phyloP scores from a whole-genome alignment of 371 early-diverging fungal genomes.

The Mortierella sp. region DNA sequence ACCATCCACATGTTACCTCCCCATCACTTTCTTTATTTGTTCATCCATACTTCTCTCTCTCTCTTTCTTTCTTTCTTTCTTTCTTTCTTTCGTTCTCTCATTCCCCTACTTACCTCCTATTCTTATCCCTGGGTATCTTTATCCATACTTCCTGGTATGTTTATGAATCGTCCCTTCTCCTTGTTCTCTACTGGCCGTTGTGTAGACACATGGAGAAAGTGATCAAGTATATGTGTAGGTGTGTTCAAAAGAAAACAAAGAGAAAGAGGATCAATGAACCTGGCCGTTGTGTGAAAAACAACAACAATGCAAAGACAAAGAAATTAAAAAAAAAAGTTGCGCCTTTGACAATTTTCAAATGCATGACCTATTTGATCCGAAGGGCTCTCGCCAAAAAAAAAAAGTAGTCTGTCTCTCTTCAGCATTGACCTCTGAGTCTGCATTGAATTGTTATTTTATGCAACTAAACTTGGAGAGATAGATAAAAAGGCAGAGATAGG shows the following conservation, averaged over 20 bases:
- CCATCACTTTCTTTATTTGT: background rate
- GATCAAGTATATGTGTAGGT: background rate
- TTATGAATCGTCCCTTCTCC: conserved; percentile 8
- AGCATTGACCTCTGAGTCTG: conserved; percentile 9
- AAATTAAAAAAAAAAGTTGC: conserved; percentile 4
- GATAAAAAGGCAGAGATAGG: background rate
- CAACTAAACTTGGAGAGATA: background rate
- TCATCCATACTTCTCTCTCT: conserved; percentile 6
- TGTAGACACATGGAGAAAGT: background rate
- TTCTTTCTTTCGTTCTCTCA: background rate
- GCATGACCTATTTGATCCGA: conserved; percentile 6
- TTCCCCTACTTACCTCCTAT: conserved; percentile 3
- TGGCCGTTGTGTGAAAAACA: conserved; percentile 11
- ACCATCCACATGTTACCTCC: conserved; percentile 11
- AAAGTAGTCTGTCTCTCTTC: background rate
- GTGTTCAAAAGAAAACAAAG: background rate
- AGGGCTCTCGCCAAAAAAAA: background rate
- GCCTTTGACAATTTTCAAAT: background rate
- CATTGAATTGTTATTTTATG: background rate
- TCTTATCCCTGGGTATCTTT: conserved; percentile 1
- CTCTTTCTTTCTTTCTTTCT: conserved; percentile 4
- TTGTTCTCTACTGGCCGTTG: background rate
- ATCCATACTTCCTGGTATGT: background rate
- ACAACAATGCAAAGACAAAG: background rate
- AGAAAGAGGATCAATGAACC: background rate